These are phyloP conservation scores for Saccharomyces hybrid DNA, from an alignment of 1,139 yeast genomes.

Conservation along the genomic window DNA sequence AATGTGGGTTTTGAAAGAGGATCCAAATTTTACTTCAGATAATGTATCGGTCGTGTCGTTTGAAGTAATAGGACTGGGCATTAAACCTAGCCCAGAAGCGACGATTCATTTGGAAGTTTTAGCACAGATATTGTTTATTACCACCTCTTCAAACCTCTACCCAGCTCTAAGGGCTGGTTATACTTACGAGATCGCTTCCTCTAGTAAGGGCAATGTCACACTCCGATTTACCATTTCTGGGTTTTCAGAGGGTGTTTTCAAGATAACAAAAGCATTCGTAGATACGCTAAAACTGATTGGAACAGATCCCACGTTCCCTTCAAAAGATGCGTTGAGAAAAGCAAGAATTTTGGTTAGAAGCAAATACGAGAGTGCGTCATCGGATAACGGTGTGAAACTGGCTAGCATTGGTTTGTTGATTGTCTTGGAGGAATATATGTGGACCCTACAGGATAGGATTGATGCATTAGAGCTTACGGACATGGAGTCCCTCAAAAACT, in stretches of 20 bases:
- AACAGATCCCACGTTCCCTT: slow-evolving; percentile 13
- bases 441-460: slow-evolving; percentile 45
- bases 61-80: slow-evolving; percentile 34
- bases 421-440: slow-evolving; percentile 46
- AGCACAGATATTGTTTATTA: slow-evolving; percentile 39
- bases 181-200: slow-evolving; percentile 48
- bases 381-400: slow-evolving; percentile 38
- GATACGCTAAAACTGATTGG: slow-evolving; percentile 10
- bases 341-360: slow-evolving; percentile 40
- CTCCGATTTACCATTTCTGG: slow-evolving; percentile 47
- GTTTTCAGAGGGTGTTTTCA: slow-evolving; percentile 34
- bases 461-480: slow-evolving; percentile 55
- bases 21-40: slow-evolving; percentile 17
- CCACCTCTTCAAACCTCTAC: slow-evolving; percentile 39
- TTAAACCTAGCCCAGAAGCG: slow-evolving; percentile 31
- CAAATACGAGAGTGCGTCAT: slow-evolving; percentile 37
- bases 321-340: slow-evolving; percentile 36
- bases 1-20: slow-evolving; percentile 43
- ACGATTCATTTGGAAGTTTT: slow-evolving; percentile 45
- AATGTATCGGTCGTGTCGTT: slow-evolving; percentile 38
- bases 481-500: slow-evolving; percentile 32
- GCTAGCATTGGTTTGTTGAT: slow-evolving; percentile 43
- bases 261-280: slow-evolving; percentile 11
- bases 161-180: slow-evolving; percentile 46
- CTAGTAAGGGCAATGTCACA: slow-evolving; percentile 44